A percentile compares a stretch with the other conserved stretches of the same genome.
Conservation (phyloP, 306 rosid species). For the Abrus pulchellus region DNA sequence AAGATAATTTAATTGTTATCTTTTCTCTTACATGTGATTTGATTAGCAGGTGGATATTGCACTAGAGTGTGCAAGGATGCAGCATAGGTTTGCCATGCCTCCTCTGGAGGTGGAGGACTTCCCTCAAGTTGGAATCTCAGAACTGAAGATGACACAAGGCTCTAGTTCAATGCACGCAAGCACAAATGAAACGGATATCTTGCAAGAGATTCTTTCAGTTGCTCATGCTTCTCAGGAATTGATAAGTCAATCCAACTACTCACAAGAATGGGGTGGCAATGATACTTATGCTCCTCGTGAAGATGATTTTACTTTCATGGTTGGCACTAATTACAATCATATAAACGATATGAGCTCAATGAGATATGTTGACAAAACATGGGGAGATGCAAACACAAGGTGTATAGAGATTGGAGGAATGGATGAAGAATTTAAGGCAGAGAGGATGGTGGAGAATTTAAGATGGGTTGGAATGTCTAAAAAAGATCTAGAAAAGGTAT, state of each 20-base stretch:
- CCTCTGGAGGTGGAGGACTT: slow-evolving; percentile 81
- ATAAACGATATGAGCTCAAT: slow-evolving; percentile 49
- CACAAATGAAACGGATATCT: slow-evolving; percentile 62
- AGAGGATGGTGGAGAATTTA: slow-evolving; percentile 70
- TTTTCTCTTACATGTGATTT: not conserved
- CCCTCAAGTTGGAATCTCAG: slow-evolving; percentile 63
- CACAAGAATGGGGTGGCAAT: slow-evolving; percentile 56
- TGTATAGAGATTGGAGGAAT: slow-evolving; percentile 63
- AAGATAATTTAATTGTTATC: not conserved
- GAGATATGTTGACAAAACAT: slow-evolving; percentile 57
- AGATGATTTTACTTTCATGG: slow-evolving; percentile 76
- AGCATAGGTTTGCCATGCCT: slow-evolving; percentile 78
- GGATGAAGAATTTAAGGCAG: slow-evolving; percentile 64
- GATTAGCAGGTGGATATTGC: slow-evolving; percentile 80
- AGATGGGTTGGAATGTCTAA: slow-evolving; percentile 92
- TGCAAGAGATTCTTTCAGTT: slow-evolving; percentile 91
- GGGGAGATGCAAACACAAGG: slow-evolving; percentile 68
- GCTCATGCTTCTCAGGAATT: slow-evolving; percentile 82
- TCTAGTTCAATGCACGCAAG: slow-evolving; percentile 42
- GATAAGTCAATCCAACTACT: slow-evolving; percentile 57
- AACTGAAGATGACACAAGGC: slow-evolving; percentile 60
- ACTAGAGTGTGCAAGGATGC: slow-evolving; percentile 92
- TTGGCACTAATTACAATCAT: slow-evolving; percentile 54
- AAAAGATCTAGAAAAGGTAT: slow-evolving; percentile 74
- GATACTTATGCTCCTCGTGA: slow-evolving; percentile 50